Evolutionary conservation across 192 early-diverging fungal genomes (phyloP), one percentile per base, ranked within the genome.

Genomic region (Cetraspora pellucida): DNA sequence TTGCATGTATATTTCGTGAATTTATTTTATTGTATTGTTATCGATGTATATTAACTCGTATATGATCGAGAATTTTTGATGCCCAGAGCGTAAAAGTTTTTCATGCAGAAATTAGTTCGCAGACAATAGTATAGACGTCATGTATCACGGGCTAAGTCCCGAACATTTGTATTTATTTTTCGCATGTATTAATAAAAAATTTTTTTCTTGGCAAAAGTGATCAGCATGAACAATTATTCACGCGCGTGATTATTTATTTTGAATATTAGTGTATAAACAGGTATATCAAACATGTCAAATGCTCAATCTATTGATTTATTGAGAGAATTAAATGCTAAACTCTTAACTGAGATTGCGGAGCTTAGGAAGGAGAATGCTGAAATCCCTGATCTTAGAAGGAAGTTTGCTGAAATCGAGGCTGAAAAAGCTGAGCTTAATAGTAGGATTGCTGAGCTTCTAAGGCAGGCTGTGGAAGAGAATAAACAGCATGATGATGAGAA

Each of bases 331-430:
- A 49, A 49, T 49, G 47, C 47, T 49, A 49, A 49, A 49, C 47
- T 49, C 47, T 49, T 49, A 49, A 13, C 13, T 49, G 13, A 49
- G 47, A 49, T 60, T 60, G 58, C 19, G 8, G 58, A 60, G 58
- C 58, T 60, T 60, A 60, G 58, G 19, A 60, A 60, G 58, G 13
- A 49, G 47, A 49, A 49, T 49, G 47, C 47, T 49, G 47, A 49
- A 13, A 49, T 49, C 47, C 47, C 58, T 60, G 58, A 60, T 60
- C 58, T 60, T 60, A 60, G 19, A 60, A 60, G 58, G 58, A 60
- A 60, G 58, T 60, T 60, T 11, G 58, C 58, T 19, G 58, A 60
- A 9, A 11, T 60, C 19, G 58, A 60, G 19, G 6, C 58, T 8
- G 58, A 60, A 19, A 60, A 19, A 60, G 58, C 19, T 60, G 58